A percentile compares a stretch with the other conserved stretches of the same genome.
Conservation (phyloP, 345 rosid species). For the Syzygium oleosum region DNA sequence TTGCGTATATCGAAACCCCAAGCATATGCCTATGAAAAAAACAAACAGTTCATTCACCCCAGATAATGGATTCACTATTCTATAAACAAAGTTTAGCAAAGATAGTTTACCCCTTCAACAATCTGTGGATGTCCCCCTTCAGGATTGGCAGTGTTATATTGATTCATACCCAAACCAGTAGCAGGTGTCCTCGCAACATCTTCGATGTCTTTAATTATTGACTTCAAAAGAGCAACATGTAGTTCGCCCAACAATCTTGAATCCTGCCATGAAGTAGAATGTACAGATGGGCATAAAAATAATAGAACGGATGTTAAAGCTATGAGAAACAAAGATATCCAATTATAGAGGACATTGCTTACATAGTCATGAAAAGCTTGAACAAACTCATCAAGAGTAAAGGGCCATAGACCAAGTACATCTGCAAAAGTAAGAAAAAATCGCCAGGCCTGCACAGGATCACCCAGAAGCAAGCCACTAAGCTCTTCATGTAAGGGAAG, state of each 20-base stretch:
- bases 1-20: conserved; percentile 98
- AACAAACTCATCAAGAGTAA: conserved; percentile 93
- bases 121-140: conserved; percentile 98
- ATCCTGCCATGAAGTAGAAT: conserved; percentile 43
- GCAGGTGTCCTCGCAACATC: conserved; percentile 90
- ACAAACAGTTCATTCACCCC: background rate
- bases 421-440: conserved; percentile 84
- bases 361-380: conserved; percentile 98
- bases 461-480: background rate
- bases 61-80: background rate
- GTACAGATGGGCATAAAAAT: background rate
- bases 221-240: conserved; percentile 76
- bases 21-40: conserved; percentile 62
- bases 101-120: conserved; percentile 84
- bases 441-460: conserved; percentile 82
- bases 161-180: conserved; percentile 73
- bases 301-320: background rate
- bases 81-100: background rate
- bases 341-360: conserved; percentile 21
- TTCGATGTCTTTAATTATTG: conserved; percentile 82
- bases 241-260: conserved; percentile 93
- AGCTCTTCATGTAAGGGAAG: background rate
- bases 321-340: background rate
- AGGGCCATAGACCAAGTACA: conserved; percentile 95
- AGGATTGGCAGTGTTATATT: conserved; percentile 73